Conservation (phyloP, 495 filamentous ascomycete species). For the Terfezia boudieri region DNA sequence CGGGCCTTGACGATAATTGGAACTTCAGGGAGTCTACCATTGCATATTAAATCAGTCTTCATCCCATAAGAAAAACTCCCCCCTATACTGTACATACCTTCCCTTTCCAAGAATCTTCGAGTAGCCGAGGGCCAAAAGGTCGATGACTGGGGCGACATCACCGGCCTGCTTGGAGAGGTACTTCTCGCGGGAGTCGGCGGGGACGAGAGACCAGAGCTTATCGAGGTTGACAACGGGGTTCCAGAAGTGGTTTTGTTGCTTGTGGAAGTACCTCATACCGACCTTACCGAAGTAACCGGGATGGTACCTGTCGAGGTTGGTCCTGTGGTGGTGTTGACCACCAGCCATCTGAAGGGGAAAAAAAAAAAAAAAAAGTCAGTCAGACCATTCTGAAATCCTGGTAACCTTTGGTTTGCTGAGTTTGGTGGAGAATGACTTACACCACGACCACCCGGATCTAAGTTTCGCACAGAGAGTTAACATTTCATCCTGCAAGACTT, state of each 20-base stretch:
- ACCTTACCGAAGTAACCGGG: constrained; percentile 97
- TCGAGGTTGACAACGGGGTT: constrained; percentile 79
- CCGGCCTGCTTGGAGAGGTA: constrained; percentile 39
- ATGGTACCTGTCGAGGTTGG: constrained; percentile 88
- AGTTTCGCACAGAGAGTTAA: background rate
- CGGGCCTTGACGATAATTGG: constrained; percentile 73
- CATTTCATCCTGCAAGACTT: background rate
- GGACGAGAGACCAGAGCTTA: constrained; percentile 68
- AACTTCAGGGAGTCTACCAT: constrained; percentile 47
- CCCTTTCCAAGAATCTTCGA: constrained; percentile 88
- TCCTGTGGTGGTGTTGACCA: constrained; percentile 90
- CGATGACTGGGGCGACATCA: constrained; percentile 75
- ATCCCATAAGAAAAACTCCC: background rate
- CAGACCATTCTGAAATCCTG: constrained; percentile 36
- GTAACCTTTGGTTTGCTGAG: too few species aligned
- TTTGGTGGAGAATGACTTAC: background rate
- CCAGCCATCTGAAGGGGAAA: constrained; percentile 41
- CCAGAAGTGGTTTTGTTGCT: constrained; percentile 74
- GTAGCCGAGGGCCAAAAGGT: constrained; percentile 79
- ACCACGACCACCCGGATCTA: constrained; percentile 21
- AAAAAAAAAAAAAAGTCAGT: too few species aligned
- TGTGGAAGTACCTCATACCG: constrained; percentile 92
- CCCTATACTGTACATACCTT: background rate
- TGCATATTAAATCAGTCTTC: background rate
- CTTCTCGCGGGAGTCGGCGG: constrained; percentile 44